A percentile compares a stretch with the other conserved stretches of the same genome.
Evolutionary conservation across 306 rosid genomes (phyloP).

Genomic region (Vicia villosa): DNA sequence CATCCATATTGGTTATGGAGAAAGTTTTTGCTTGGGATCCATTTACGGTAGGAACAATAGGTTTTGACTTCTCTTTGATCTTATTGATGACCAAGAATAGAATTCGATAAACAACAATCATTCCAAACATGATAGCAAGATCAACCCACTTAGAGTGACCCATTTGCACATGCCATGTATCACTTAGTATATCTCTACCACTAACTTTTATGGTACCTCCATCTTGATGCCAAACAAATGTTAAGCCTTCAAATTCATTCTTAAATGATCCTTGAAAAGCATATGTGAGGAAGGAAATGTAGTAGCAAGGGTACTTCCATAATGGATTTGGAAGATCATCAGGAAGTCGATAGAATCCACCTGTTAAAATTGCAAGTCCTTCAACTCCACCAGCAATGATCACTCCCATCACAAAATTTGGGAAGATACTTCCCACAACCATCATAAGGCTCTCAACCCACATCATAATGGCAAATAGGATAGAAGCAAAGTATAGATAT

Average conservation of each 20-base stretch:
- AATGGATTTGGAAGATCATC: slow-evolving; percentile 58
- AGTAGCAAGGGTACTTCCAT: slow-evolving; percentile 60
- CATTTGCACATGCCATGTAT: slow-evolving; percentile 59
- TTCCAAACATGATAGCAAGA: slow-evolving; percentile 58
- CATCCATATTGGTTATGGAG: neutral
- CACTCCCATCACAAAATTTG: slow-evolving; percentile 61
- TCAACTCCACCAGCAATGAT: slow-evolving; percentile 58
- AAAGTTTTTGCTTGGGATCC: neutral
- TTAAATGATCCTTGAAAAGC: too few relatives aligned
- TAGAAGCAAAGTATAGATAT: too few relatives aligned
- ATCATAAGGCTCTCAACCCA: too few relatives aligned
- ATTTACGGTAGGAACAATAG: neutral
- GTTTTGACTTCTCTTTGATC: too few relatives aligned
- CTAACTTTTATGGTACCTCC: too few relatives aligned
- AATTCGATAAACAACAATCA: slow-evolving; percentile 55
- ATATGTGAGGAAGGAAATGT: too few relatives aligned
- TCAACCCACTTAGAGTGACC: slow-evolving; percentile 69
- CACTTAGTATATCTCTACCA: slow-evolving; percentile 45
- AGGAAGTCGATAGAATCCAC: slow-evolving; percentile 56
- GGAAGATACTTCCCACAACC: too few relatives aligned
- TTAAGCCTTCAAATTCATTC: too few relatives aligned
- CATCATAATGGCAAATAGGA: too few relatives aligned
- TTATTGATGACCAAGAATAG: slow-evolving; percentile 51
- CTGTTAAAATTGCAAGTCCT: slow-evolving; percentile 57
- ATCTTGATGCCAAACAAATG: too few relatives aligned